Base-by-base conservation (phyloP, 306 rosid species). In the Fragaria ananassa region DNA sequence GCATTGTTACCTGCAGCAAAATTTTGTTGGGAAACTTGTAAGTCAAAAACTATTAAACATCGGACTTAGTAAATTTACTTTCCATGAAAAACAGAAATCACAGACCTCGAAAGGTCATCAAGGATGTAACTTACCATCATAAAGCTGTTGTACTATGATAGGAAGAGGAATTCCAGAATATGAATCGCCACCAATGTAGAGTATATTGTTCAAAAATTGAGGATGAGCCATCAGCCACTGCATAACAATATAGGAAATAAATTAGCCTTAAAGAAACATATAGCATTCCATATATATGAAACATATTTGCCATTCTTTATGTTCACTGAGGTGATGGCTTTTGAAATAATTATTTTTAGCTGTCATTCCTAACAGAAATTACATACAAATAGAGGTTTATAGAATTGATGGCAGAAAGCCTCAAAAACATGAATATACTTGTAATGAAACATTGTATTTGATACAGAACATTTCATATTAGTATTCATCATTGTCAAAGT, bases 121-220 rank as follows among this genome's bases (percentile, higher is more conserved):
- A 47, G 66, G 25, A 61, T 35, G 35, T 49, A 29, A 27, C 29
- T 72, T 66, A 79, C 82, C 78, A 10, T 72, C n/a, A n/a, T 27
- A 47, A 21, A 79, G 75, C 14, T 79, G 50, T 66, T 79, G 74
- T 27, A 79, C 82, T 31, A 79, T 19, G 1, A 79, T 79, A 41
- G 82, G 82, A 65, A 79, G 74, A 64, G 78, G 74, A 12, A 73
- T 79, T 66, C 82, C 82, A 1, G 82, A 72, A 42, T 72, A 79
- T 42, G 82, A 79, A 67, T 79, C 82, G 0, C 82, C 82, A 65
- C 74, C 82, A 53, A 79, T 66, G 74, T 72, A 72, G 21, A 79
- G 82, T 6, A 68, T 78, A 46, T 78, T 78, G 60, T 69, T 61
- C 61, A 78, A 58, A 78, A 41, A 78, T 31, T 78, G 82, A 74